These are phyloP conservation scores for Lactarius indigo DNA, from an alignment of 768 basidiomycete genomes.

Conservation along the genomic window DNA sequence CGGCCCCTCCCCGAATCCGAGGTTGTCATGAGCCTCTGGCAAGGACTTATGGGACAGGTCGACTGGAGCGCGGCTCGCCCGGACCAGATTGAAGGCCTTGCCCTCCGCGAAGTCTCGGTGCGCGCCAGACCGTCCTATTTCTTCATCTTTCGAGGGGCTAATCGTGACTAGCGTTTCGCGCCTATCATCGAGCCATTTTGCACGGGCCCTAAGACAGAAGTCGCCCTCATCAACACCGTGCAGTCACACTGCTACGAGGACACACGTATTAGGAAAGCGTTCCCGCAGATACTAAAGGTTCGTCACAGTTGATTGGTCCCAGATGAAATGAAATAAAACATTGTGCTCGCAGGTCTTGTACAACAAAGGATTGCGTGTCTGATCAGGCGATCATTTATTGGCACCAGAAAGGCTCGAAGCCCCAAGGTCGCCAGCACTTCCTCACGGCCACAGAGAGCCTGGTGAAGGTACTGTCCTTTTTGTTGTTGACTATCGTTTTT, in stretches of 20 bases:
- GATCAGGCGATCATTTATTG: conserved; percentile 98
- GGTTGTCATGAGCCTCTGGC: conserved; percentile 87
- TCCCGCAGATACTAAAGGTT: conserved; percentile 92
- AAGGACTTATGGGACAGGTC: conserved; percentile 80
- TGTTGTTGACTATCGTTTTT: neutral
- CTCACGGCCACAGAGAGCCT: conserved; percentile 81
- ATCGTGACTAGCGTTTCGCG: conserved; percentile 60
- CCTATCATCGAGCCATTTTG: conserved; percentile 90
- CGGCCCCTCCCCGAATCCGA: conserved; percentile 83
- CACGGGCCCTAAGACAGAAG: conserved; percentile 82
- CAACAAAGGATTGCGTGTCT: conserved; percentile 91
- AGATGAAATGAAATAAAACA: neutral
- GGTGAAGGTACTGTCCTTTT: conserved; percentile 63
- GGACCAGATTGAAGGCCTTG: conserved; percentile 88
- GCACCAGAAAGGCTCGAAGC: conserved; percentile 95
- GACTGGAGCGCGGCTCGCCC: conserved; percentile 81
- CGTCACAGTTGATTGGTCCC: conserved; percentile 8
- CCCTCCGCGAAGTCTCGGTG: conserved; percentile 85
- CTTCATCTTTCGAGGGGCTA: neutral
- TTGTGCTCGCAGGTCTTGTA: conserved; percentile 67
- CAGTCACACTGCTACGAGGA: conserved; percentile 97
- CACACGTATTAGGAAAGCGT: conserved; percentile 90
- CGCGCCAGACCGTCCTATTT: neutral
- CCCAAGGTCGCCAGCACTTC: conserved; percentile 94
- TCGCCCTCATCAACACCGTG: conserved; percentile 90